Conservation (phyloP, 2,329 filamentous ascomycete species). For the Huntiella savannae region DNA sequence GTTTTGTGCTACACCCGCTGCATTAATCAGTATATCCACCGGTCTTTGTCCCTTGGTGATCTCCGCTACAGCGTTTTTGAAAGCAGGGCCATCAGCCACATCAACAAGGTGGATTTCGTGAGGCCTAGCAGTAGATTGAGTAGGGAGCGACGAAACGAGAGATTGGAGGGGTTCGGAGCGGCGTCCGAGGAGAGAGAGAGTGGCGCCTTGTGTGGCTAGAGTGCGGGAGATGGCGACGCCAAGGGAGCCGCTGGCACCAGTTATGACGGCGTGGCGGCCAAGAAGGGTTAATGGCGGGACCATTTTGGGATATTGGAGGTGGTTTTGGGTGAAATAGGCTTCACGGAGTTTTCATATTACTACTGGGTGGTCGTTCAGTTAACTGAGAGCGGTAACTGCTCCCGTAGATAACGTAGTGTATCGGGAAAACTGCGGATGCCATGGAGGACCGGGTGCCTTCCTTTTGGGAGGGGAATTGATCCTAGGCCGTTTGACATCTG, state of each 20-base stretch:
- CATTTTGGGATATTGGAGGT: no score
- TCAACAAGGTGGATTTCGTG: neutral
- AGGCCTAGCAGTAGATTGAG: slow-evolving; percentile 3
- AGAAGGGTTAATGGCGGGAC: slow-evolving; percentile 16
- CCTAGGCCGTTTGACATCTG: no score
- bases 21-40: slow-evolving; percentile 48
- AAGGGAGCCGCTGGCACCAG: slow-evolving; percentile 53
- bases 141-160: slow-evolving; percentile 18
- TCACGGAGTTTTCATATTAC: no score
- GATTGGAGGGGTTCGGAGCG: slow-evolving; percentile 27
- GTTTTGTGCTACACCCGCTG: slow-evolving; percentile 53
- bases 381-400: no score
- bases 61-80: slow-evolving; percentile 65
- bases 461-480: no score
- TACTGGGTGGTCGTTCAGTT: no score
- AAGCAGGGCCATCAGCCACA: slow-evolving; percentile 27
- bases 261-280: slow-evolving; percentile 39
- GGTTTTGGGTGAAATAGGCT: no score
- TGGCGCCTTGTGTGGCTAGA: slow-evolving; percentile 44
- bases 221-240: slow-evolving; percentile 45
- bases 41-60: slow-evolving; percentile 24
- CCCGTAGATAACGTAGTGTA: no score
- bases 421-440: no score
- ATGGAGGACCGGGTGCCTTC: no score
- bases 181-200: slow-evolving; percentile 42